phyloP scores from a whole-genome alignment of 495 filamentous ascomycete genomes.

The Achaetomiella virescens region DNA sequence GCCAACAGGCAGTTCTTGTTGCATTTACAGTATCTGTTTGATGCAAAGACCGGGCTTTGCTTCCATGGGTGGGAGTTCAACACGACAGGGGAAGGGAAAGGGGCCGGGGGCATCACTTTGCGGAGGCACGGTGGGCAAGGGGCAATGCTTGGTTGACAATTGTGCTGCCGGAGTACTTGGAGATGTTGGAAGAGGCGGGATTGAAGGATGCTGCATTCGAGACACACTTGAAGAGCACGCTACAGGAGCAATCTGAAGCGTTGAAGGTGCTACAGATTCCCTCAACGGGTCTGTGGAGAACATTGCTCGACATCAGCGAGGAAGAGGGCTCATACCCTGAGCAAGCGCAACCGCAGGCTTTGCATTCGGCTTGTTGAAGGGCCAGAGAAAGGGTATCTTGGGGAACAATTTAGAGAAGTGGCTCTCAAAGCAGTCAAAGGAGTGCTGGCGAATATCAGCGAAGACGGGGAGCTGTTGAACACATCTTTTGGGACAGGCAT shows the following conservation, averaged over 20 bases:
- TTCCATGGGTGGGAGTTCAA: constrained; percentile 74
- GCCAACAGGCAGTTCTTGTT: constrained; percentile 67
- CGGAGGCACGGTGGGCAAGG: constrained; percentile 61
- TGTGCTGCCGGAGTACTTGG: constrained; percentile 65
- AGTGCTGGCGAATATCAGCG: constrained; percentile 53
- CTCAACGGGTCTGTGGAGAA: constrained; percentile 57
- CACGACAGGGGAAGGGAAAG: constrained; percentile 28
- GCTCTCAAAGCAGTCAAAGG: constrained; percentile 56
- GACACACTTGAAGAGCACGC: constrained; percentile 53
- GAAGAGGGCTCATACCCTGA: constrained; percentile 59
- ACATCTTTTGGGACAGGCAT: constrained; percentile 70
- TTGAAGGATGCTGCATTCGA: constrained; percentile 49
- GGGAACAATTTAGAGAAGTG: constrained; percentile 35
- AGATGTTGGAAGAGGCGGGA: constrained; percentile 51
- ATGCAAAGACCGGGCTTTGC: constrained; percentile 59
- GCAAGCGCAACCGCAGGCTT: constrained; percentile 70
- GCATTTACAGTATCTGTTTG: constrained; percentile 67
- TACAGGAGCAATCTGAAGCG: constrained; percentile 57
- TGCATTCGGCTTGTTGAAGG: constrained; percentile 68
- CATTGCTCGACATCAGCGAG: constrained; percentile 54
- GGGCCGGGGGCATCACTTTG: constrained; percentile 60
- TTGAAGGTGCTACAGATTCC: constrained; percentile 48
- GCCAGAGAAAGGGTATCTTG: constrained; percentile 61
- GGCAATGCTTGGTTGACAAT: constrained; percentile 66
- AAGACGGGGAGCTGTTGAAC: constrained; percentile 57